Conservation (phyloP, 257 asterid genomes). For the Capsicum baccatum region DNA sequence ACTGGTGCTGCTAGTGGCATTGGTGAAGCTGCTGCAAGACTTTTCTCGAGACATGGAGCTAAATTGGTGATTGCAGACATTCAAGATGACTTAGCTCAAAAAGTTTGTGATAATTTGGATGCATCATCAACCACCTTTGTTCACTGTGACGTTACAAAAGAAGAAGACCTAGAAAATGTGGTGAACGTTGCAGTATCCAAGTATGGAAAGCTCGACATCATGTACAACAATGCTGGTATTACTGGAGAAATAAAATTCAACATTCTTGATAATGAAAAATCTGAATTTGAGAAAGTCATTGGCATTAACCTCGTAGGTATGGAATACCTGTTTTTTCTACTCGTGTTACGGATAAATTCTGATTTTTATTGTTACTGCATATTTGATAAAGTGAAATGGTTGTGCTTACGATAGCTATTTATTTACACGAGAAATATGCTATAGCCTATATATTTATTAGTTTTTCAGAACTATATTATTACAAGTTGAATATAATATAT, state of each 20-base stretch:
- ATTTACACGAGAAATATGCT: no score
- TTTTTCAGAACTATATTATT: no score
- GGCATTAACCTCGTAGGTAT: constrained; percentile 40
- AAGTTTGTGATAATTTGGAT: no score
- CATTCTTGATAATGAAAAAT: constrained; percentile 31
- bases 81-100: no score
- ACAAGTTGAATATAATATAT: no score
- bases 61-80: no score
- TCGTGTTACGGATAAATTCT: background rate
- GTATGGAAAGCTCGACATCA: constrained; percentile 47
- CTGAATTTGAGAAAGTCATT: constrained; percentile 37
- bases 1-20: no score
- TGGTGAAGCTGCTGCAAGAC: no score
- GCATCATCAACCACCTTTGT: no score
- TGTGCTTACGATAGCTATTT: no score
- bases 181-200: constrained; percentile 23
- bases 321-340: background rate
- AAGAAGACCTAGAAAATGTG: constrained; percentile 26
- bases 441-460: no score
- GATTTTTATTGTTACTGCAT: background rate
- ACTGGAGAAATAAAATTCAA: constrained; percentile 13
- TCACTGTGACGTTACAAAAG: background rate
- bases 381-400: background rate
- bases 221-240: constrained; percentile 47
- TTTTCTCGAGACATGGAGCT: no score